phyloP scores from a whole-genome alignment of 345 rosid genomes.

The Pistacia vera region DNA sequence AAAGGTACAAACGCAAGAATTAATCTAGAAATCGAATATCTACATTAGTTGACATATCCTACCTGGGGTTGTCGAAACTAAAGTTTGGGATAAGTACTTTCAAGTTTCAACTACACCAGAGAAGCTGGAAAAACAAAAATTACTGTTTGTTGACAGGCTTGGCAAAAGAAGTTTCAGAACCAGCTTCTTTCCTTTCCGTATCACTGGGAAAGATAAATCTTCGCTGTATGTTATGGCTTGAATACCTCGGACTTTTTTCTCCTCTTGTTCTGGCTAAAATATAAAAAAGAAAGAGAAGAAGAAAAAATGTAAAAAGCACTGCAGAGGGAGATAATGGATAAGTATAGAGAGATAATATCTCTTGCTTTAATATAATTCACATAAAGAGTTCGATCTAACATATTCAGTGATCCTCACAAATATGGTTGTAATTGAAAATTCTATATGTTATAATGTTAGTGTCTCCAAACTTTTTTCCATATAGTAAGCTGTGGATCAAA shows the following conservation, averaged over 20 bases:
- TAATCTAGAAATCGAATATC: slow-evolving; percentile 5
- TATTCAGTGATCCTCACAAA: neutral
- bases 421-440: neutral
- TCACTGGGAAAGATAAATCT: neutral
- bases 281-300: neutral
- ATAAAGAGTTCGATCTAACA: neutral
- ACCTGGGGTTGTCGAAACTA: neutral
- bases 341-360: neutral
- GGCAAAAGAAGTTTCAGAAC: no score
- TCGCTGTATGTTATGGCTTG: slow-evolving; percentile 23
- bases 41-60: slow-evolving; percentile 7
- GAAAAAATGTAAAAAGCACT: no score
- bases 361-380: neutral
- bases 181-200: neutral
- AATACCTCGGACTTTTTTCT: slow-evolving; percentile 30
- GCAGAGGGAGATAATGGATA: neutral
- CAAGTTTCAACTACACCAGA: neutral
- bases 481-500: neutral
- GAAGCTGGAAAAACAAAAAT: neutral
- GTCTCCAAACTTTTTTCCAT: neutral
- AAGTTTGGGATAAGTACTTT: neutral
- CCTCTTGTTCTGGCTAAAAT: slow-evolving; percentile 35
- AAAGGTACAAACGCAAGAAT: neutral
- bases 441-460: neutral
- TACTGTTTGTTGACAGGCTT: no score